Evolutionary conservation across 495 filamentous ascomycete genomes (phyloP), one percentile per base, ranked within the genome.

Genomic region (Pseudotulostoma volvatum): DNA sequence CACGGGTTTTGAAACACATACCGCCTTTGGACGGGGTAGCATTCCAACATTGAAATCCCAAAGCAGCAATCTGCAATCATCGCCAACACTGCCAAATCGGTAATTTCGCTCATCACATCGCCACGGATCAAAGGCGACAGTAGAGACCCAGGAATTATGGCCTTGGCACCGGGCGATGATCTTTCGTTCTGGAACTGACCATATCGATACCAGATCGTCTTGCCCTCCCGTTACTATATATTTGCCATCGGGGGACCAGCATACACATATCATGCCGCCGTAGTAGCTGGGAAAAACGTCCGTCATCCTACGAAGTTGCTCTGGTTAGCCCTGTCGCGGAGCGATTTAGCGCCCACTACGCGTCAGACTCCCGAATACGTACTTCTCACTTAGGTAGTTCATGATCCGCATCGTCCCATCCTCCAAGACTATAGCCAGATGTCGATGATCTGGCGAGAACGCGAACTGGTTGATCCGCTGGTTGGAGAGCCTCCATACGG

Each of bases 1-100:
- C 7, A 18, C 19, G n/a, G 3, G 33, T 34, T 28, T 28, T 15
- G 11, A 9, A 39, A 38, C 40, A 55, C 75, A 44, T 66, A 84
- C 79, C 44, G 76, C 80, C 49, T 80, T 84, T 1, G 90, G 92
- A 21, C 90, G 73, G 53, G 88, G 78, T 44, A 97, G 62, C 86
- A 95, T 95, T 35, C 86, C 86, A 18, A 94, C 86, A 42, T 77
- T 90, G 56, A 97, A 97, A 63, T 97, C 90, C 90, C 90, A 97
- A 21, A 97, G 62, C 36, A 94, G 69, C 21, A 97, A 56, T 38
- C 84, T 61, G 48, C 90, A 81, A 53, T 97, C 90, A 54, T 94
- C 86, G 3, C 92, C 92, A 11, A 96, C 92, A 46, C 81, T 92
- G 18, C 92, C 90, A 46, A 97, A 92, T 2, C 90, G 71, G 50